Base-by-base conservation (phyloP, 768 basidiomycete genomes). In the Leucocoprinus leucothites region DNA sequence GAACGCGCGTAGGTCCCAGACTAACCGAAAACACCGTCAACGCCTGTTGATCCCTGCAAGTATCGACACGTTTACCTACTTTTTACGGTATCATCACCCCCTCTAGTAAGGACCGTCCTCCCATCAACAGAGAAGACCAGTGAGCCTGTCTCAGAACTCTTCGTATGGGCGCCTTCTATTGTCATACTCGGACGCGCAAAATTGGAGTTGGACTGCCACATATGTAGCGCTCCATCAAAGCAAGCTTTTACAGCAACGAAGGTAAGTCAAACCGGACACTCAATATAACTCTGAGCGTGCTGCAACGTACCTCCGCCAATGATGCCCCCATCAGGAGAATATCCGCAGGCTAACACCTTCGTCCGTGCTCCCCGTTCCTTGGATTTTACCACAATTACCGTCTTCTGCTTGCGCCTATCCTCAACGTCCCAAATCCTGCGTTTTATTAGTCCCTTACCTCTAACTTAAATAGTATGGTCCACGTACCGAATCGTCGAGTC, bases 11-110 rank as follows among this genome's bases (percentile, higher is more conserved):
- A 93, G 71, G 68, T 98, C 96, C 97, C 97, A 99, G 43, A 98
- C 96, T 98, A 56, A 18, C 31, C 52, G 46, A 47, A 46, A 22
- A 51, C 13, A 3, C 46, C 50, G 38, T 57, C 19, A 57, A 22
- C 53, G 14, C 55, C 52, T 28, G 46, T n/a, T n/a, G 43, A 50
- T 36, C 21, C 45, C 50, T 35, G 16, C 38, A 46, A 56, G 24
- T 18, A 57, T 51, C 34, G 50, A 60, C 34, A 54, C 34, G 49
- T 57, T 44, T 42, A 84, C 93, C 60, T 71, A 97, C 96, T 70
- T 73, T 98, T 99, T 53, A 98, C 88, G 1, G 94, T 96, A 66
- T 95, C 89, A 72, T 99, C 97, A 1, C 91, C 93, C 38, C 96
- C 94, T 63, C 97, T 78, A 5, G 93, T 95, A 55, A 94, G 79